Percentiles rank a stretch among this genome's conserved stretches.
Evolutionary conservation across 495 filamentous ascomycete species (phyloP).

Genomic region (Durotheca rogersii): DNA sequence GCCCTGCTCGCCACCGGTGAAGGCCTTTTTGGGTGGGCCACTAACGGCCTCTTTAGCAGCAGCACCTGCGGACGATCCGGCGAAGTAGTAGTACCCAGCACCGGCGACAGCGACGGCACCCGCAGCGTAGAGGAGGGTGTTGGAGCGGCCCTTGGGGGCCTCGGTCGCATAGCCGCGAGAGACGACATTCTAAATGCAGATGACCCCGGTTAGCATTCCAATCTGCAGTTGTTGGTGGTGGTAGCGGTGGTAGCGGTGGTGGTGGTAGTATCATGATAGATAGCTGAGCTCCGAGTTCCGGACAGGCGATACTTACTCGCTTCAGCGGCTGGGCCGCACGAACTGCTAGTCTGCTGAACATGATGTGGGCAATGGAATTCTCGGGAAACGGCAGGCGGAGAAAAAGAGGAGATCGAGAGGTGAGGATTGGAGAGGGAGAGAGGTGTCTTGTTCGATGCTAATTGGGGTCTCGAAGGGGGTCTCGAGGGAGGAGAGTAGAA

Average conservation of each 20-base stretch:
- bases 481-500: too few relatives aligned
- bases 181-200: conserved; percentile 37
- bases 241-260: background rate
- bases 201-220: too few relatives aligned
- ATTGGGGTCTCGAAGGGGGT: too few relatives aligned
- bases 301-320: conserved; percentile 38
- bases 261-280: too few relatives aligned
- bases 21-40: conserved; percentile 53
- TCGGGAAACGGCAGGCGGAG: background rate
- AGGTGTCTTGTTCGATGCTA: too few relatives aligned
- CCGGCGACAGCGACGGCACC: conserved; percentile 45
- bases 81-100: conserved; percentile 53
- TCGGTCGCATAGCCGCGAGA: conserved; percentile 59
- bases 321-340: conserved; percentile 49
- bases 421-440: too few relatives aligned
- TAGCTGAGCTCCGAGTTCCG: conserved; percentile 22
- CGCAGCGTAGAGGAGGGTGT: conserved; percentile 45
- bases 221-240: background rate
- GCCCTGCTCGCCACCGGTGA: conserved; percentile 85
- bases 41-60: conserved; percentile 49
- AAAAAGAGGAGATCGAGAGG: background rate
- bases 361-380: conserved; percentile 33
- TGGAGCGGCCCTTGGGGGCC: conserved; percentile 40
- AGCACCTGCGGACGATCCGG: conserved; percentile 45
- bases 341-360: conserved; percentile 49